Conservation (phyloP, 1,284 basidiomycete genomes). For the Singerocomus inundabilis region DNA sequence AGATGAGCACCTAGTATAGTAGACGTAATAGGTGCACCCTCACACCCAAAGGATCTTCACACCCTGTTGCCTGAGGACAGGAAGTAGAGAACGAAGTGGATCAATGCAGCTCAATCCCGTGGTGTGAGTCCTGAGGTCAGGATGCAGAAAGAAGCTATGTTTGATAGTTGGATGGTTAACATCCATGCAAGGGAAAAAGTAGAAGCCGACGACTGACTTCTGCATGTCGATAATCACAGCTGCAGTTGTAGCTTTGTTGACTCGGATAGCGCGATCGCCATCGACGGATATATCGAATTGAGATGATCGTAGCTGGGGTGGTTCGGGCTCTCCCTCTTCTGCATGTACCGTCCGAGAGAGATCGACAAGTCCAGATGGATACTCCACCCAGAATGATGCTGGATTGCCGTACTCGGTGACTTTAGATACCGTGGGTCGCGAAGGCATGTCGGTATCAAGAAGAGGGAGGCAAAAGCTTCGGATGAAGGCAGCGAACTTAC, state of each 20-base stretch:
- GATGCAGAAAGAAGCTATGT: conserved; percentile 62
- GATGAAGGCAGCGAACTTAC: not conserved
- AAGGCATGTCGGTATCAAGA: conserved; percentile 37
- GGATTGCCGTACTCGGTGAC: conserved; percentile 54
- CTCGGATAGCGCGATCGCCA: conserved; percentile 48
- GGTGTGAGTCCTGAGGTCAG: conserved; percentile 54
- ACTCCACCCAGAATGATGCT: conserved; percentile 66
- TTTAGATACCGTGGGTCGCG: conserved; percentile 43
- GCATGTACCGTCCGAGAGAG: conserved; percentile 48
- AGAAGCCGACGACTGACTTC: conserved; percentile 55
- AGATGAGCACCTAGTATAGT: not conserved
- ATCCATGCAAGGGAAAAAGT: not conserved
- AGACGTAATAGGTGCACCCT: conserved; percentile 18
- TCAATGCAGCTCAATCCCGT: conserved; percentile 58
- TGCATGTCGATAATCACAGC: conserved; percentile 72
- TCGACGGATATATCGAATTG: conserved; percentile 57
- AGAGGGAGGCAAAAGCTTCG: conserved; percentile 25
- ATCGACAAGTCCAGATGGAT: conserved; percentile 61
- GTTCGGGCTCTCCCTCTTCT: conserved; percentile 17
- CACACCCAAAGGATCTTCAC: conserved; percentile 68
- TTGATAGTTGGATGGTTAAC: conserved; percentile 3
- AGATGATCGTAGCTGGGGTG: conserved; percentile 35
- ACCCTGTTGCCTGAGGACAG: conserved; percentile 49
- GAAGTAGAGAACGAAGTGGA: conserved; percentile 50
- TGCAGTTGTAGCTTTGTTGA: conserved; percentile 51